Percentiles rank a stretch among this genome's conserved stretches.
Evolutionary conservation across 2,329 filamentous ascomycete genomes (phyloP).

Genomic region (Dryadomyces quercus-mongolicae): DNA sequence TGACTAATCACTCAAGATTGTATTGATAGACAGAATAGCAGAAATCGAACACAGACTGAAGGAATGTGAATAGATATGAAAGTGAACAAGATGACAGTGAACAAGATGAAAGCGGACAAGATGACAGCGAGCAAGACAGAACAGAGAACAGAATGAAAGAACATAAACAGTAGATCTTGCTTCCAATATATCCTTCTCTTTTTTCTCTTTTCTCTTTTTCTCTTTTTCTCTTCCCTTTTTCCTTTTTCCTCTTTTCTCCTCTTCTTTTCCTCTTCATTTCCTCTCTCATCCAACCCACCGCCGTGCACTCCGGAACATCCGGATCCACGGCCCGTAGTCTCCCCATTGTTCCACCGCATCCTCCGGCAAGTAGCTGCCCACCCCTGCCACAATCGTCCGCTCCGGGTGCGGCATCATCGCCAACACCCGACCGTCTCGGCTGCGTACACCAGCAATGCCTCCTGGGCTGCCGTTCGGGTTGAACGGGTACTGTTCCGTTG

Average conservation of each 20-base stretch:
- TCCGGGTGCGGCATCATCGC: conserved; percentile 93
- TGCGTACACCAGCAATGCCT: conserved; percentile 71
- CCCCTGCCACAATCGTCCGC: conserved; percentile 70
- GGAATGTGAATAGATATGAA: no score
- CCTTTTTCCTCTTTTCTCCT: neutral
- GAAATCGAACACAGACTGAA: no score
- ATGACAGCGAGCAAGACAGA: no score
- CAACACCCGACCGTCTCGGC: conserved; percentile 65
- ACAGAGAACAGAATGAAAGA: no score
- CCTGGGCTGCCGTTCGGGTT: conserved; percentile 79
- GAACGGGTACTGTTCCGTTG: conserved; percentile 73
- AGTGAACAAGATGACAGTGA: no score
- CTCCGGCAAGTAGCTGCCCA: conserved; percentile 59
- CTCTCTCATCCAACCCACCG: conserved; percentile 60
- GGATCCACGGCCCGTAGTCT: conserved; percentile 72
- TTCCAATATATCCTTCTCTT: no score
- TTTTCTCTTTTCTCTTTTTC: neutral
- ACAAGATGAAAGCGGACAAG: no score
- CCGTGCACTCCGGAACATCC: conserved; percentile 78
- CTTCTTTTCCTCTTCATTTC: neutral
- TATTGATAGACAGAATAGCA: no score
- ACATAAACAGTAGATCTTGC: no score
- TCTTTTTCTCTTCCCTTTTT: neutral
- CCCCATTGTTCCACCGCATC: conserved; percentile 55
- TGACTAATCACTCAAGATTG: no score